Conservation (phyloP, 345 rosid genomes). For the Gossypium longicalyx region DNA sequence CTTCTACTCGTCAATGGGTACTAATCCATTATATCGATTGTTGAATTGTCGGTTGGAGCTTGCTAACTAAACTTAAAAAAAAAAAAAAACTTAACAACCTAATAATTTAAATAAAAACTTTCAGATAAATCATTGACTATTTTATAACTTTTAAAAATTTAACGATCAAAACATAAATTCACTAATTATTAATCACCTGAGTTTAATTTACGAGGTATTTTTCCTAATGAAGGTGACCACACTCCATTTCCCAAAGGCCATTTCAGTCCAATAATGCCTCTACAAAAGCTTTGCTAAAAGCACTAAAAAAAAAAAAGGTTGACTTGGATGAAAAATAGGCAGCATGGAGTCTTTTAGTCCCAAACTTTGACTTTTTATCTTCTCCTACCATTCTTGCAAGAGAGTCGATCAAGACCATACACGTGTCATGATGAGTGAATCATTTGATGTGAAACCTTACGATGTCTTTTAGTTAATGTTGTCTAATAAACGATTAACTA, state of each 20-base stretch:
- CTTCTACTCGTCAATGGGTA: no score
- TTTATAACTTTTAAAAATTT: no score
- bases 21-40: no score
- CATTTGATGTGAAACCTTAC: conserved; percentile 25
- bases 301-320: background rate
- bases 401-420: background rate
- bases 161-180: no score
- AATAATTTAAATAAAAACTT: no score
- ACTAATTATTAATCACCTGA: no score
- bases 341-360: background rate
- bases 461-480: background rate
- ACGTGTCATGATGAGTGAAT: background rate
- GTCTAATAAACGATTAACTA: no score
- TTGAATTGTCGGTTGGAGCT: no score
- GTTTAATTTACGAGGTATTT: no score
- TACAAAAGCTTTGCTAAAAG: conserved; percentile 11
- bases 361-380: background rate
- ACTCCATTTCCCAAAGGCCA: background rate
- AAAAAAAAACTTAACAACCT: no score
- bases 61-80: no score
- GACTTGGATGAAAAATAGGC: background rate
- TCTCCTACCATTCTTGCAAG: background rate
- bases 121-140: no score
- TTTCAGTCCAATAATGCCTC: background rate
- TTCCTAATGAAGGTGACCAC: background rate